Percentiles rank a stretch among this genome's conserved stretches.
phyloP scores from a whole-genome alignment of 2,329 filamentous ascomycete species.

The Calonectria pseudoreteaudii region DNA sequence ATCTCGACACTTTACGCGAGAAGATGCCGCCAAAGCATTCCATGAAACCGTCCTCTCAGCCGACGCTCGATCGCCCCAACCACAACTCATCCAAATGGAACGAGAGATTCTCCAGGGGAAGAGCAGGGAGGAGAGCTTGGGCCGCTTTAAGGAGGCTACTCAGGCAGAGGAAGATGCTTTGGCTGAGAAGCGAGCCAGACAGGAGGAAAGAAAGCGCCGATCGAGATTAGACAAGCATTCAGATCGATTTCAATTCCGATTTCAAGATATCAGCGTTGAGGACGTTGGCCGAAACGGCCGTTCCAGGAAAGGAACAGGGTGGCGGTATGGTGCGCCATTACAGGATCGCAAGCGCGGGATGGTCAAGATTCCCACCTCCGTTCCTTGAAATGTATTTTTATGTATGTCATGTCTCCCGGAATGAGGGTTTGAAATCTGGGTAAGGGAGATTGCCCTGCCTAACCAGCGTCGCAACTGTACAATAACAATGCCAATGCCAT shows the following conservation, averaged over 20 bases:
- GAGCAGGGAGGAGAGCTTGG: slow-evolving; percentile 50
- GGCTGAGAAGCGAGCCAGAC: slow-evolving; percentile 46
- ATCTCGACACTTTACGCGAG: slow-evolving; percentile 72
- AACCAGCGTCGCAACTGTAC: slow-evolving; percentile 39
- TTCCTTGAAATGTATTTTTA: slow-evolving; percentile 56
- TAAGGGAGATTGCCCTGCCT: slow-evolving; percentile 17
- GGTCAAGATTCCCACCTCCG: slow-evolving; percentile 75
- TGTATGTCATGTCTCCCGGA: slow-evolving; percentile 29
- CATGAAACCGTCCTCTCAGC: slow-evolving; percentile 69
- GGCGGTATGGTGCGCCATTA: slow-evolving; percentile 72
- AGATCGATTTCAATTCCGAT: slow-evolving; percentile 72
- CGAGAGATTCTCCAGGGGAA: slow-evolving; percentile 56
- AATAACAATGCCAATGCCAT: slow-evolving; percentile 40
- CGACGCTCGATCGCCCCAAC: slow-evolving; percentile 72
- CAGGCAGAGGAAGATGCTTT: slow-evolving; percentile 57
- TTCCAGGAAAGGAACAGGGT: slow-evolving; percentile 64
- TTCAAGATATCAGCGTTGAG: slow-evolving; percentile 69
- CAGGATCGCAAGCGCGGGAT: slow-evolving; percentile 73
- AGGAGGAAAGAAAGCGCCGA: slow-evolving; percentile 50
- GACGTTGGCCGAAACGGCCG: slow-evolving; percentile 66
- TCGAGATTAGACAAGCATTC: slow-evolving; percentile 56
- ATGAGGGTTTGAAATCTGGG: slow-evolving; percentile 11
- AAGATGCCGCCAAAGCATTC: slow-evolving; percentile 75
- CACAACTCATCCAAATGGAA: slow-evolving; percentile 70
- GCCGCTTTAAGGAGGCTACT: slow-evolving; percentile 55